A percentile compares a stretch with the other conserved stretches of the same genome.
These are phyloP conservation scores for Cephaloascus fragrans DNA, from an alignment of 805 yeast genomes.

Conservation along the genomic window DNA sequence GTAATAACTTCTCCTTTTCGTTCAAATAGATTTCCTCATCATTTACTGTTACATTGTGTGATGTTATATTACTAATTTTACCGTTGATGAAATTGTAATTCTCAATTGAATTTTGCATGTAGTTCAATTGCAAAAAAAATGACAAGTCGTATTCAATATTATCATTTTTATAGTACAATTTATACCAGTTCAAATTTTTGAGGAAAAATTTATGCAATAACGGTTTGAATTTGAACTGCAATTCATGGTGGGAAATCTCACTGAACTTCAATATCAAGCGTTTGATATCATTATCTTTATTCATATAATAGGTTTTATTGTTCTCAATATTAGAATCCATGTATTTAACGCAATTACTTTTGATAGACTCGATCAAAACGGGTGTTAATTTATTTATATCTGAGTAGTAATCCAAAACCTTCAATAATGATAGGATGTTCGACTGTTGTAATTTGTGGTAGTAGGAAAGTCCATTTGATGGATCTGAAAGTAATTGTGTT, in stretches of 20 bases:
- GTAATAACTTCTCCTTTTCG: not conserved
- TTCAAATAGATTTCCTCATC: not conserved
- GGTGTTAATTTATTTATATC: not conserved
- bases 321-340: not conserved
- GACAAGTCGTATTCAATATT: not conserved
- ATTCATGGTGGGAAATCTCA: not conserved
- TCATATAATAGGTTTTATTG: not conserved
- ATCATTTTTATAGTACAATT: constrained; percentile 1
- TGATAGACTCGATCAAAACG: not conserved
- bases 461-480: not conserved
- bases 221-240: constrained; percentile 1
- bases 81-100: not conserved
- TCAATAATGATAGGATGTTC: not conserved
- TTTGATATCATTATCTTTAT: not conserved
- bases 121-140: not conserved
- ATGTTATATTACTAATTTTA: not conserved
- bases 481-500: not conserved
- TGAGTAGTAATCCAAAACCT: not conserved
- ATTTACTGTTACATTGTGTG: not conserved
- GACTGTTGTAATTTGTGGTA: not conserved
- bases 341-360: not conserved
- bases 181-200: not conserved
- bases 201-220: not conserved
- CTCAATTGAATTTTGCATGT: not conserved
- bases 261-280: not conserved